phyloP scores from a whole-genome alignment of 805 yeast species.

The Candida ponderosae region DNA sequence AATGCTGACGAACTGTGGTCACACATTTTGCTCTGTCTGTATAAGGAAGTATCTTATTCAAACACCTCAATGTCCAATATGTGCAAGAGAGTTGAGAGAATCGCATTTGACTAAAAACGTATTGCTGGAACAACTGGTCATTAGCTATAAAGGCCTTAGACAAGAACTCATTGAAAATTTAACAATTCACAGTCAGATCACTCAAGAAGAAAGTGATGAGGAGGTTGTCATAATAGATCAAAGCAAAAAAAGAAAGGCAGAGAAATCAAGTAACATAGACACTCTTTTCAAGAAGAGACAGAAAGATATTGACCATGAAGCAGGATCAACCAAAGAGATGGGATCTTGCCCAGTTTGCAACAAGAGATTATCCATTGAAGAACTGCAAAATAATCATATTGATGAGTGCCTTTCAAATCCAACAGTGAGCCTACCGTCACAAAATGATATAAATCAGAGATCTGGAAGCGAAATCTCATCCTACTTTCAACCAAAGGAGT shows the following conservation, averaged over 20 bases:
- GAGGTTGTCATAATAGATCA: slow-evolving; percentile 23
- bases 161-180: slow-evolving; percentile 27
- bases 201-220: slow-evolving; percentile 17
- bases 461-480: slow-evolving; percentile 10
- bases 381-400: slow-evolving; percentile 49
- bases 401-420: slow-evolving; percentile 43
- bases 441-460: slow-evolving; percentile 7
- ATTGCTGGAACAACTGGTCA: slow-evolving; percentile 62
- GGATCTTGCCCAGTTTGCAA: slow-evolving; percentile 63
- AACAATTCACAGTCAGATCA: slow-evolving; percentile 2
- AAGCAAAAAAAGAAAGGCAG: slow-evolving; percentile 13
- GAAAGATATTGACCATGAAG: slow-evolving; percentile 10
- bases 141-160: slow-evolving; percentile 40
- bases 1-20: slow-evolving; percentile 77
- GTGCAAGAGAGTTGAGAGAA: slow-evolving; percentile 63
- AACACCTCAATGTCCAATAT: slow-evolving; percentile 67
- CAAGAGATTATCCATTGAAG: slow-evolving; percentile 39
- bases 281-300: slow-evolving; percentile 11
- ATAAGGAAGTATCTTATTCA: slow-evolving; percentile 62
- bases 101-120: slow-evolving; percentile 61
- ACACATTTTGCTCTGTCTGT: slow-evolving; percentile 84
- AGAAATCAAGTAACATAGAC: slow-evolving; percentile 7
- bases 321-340: no score
- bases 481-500: slow-evolving; percentile 22
- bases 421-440: slow-evolving; percentile 2